These are phyloP conservation scores for Calocera cornea DNA, from an alignment of 768 basidiomycete genomes.

Conservation along the genomic window DNA sequence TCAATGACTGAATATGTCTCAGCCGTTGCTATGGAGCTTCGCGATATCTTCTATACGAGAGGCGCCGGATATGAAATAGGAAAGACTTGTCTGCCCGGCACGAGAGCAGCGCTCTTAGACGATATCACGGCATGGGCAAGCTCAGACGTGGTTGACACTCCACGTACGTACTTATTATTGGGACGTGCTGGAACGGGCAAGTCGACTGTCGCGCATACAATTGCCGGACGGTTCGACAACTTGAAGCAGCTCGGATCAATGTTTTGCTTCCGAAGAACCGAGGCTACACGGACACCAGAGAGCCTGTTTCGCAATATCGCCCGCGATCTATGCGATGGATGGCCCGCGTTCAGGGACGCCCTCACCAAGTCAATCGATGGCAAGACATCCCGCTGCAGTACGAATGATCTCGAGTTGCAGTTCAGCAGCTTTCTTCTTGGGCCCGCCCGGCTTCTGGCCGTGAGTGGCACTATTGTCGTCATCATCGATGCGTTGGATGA, in stretches of 20 bases:
- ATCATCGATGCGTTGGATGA: not conserved
- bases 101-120: not conserved
- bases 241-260: constrained; percentile 11
- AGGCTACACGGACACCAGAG: not conserved
- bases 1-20: not conserved
- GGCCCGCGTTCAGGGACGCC: not conserved
- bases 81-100: not conserved
- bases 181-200: constrained; percentile 14
- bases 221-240: not conserved
- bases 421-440: not conserved
- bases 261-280: constrained; percentile 9
- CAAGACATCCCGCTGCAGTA: not conserved
- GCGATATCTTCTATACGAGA: not conserved
- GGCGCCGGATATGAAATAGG: not conserved
- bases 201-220: constrained; percentile 13
- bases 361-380: not conserved
- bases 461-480: not conserved
- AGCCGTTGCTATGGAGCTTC: not conserved
- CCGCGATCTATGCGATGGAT: not conserved
- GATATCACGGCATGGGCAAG: not conserved
- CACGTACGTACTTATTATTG: constrained; percentile 6
- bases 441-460: not conserved
- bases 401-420: not conserved
- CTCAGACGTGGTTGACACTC: not conserved
- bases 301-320: constrained; percentile 13